Percentiles rank a stretch among this genome's conserved stretches.
phyloP scores from a whole-genome alignment of 805 yeast species.

The Suhomyces pyralidae region DNA sequence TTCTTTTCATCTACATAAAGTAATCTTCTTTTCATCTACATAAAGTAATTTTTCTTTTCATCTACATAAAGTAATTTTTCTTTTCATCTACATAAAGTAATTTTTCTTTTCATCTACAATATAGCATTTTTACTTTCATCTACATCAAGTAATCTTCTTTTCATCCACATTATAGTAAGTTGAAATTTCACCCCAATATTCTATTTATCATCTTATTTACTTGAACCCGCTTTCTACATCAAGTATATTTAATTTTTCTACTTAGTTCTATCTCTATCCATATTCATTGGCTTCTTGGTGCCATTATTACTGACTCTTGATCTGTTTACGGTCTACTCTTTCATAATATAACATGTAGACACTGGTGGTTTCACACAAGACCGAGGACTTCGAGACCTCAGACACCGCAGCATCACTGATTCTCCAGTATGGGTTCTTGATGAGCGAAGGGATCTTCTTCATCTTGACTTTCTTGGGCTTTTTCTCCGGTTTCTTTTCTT shows the following conservation, averaged over 20 bases:
- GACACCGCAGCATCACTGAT: constrained; percentile 72
- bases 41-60: no score
- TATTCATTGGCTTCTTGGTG: not conserved
- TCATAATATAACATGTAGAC: constrained; percentile 88
- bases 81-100: no score
- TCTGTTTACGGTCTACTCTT: constrained; percentile 31
- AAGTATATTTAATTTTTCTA: not conserved
- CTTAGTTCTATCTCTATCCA: not conserved
- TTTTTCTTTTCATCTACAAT: no score
- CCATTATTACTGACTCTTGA: constrained; percentile 5
- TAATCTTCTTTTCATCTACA: no score
- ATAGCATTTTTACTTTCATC: no score
- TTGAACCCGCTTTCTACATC: no score
- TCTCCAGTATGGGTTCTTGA: constrained; percentile 74
- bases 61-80: no score
- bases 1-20: no score
- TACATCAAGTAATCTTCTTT: no score
- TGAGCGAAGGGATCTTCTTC: constrained; percentile 54
- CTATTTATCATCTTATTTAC: no score
- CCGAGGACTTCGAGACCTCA: constrained; percentile 57
- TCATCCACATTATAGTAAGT: no score
- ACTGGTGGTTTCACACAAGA: constrained; percentile 66
- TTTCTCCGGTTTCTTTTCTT: not conserved
- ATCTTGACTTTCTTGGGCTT: constrained; percentile 28
- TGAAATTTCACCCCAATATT: no score